phyloP scores from a whole-genome alignment of 768 basidiomycete species.

The Gautieria morchelliformis region DNA sequence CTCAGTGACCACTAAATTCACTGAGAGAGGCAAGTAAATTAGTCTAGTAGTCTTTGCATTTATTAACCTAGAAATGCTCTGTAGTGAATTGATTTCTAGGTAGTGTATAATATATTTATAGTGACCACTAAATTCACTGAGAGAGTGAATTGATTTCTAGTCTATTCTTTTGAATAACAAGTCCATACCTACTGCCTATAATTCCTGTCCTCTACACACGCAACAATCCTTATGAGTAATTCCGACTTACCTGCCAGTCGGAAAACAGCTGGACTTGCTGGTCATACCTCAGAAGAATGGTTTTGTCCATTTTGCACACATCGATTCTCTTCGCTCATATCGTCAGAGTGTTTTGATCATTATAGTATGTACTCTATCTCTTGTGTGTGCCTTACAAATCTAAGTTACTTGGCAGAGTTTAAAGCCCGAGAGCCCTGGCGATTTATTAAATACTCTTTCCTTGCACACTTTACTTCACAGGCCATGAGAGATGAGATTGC shows the following conservation, averaged over 20 bases:
- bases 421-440: conserved; percentile 7
- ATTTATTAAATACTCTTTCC: conserved; percentile 15
- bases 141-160: too few relatives aligned
- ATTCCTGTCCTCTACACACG: too few relatives aligned
- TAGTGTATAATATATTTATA: too few relatives aligned
- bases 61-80: too few relatives aligned
- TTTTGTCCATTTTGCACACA: conserved; percentile 11
- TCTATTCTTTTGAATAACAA: too few relatives aligned
- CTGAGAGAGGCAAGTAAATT: too few relatives aligned
- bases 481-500: conserved; percentile 13
- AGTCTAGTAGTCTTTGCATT: too few relatives aligned
- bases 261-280: conserved; percentile 11
- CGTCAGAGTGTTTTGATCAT: conserved; percentile 8
- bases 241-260: conserved; percentile 17
- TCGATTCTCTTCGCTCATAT: conserved; percentile 2
- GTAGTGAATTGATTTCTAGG: too few relatives aligned
- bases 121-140: too few relatives aligned
- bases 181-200: too few relatives aligned
- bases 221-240: conserved; percentile 4
- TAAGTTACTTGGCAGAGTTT: not conserved
- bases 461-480: conserved; percentile 1
- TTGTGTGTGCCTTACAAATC: not conserved
- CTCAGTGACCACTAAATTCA: too few relatives aligned
- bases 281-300: conserved; percentile 10
- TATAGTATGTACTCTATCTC: conserved; percentile 1